These are phyloP conservation scores for Podospora didyma DNA, from an alignment of 495 filamentous ascomycete genomes.

Conservation along the genomic window DNA sequence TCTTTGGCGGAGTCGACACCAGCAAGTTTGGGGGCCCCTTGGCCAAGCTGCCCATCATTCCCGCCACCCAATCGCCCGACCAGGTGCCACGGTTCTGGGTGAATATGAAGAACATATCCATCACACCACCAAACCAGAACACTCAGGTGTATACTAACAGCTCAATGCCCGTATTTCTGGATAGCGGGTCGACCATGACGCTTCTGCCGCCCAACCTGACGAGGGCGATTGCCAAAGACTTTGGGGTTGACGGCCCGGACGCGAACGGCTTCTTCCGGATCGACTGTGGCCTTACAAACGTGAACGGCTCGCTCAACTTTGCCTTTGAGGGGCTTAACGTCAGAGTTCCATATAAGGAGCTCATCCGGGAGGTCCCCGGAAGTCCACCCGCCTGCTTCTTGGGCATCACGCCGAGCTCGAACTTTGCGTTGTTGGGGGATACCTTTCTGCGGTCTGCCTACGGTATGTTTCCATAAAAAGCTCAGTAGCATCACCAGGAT, in stretches of 20 bases:
- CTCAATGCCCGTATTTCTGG: slow-evolving; percentile 67
- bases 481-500: neutral
- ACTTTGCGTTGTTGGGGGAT: slow-evolving; percentile 73
- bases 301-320: slow-evolving; percentile 68
- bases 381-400: slow-evolving; percentile 59
- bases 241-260: slow-evolving; percentile 53
- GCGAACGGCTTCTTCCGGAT: slow-evolving; percentile 59
- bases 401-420: slow-evolving; percentile 67
- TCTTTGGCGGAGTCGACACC: slow-evolving; percentile 91
- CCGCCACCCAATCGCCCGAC: slow-evolving; percentile 39
- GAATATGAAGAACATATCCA: slow-evolving; percentile 55
- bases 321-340: slow-evolving; percentile 66
- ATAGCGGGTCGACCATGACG: slow-evolving; percentile 86
- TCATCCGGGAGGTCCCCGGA: slow-evolving; percentile 45
- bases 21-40: slow-evolving; percentile 75
- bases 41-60: slow-evolving; percentile 61
- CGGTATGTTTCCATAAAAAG: slow-evolving; percentile 32
- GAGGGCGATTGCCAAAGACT: slow-evolving; percentile 56
- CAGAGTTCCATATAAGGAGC: slow-evolving; percentile 56
- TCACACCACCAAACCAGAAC: slow-evolving; percentile 44
- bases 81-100: slow-evolving; percentile 51
- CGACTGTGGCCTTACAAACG: slow-evolving; percentile 62
- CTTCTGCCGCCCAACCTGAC: slow-evolving; percentile 71
- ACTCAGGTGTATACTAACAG: slow-evolving; percentile 43
- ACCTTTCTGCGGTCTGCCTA: slow-evolving; percentile 92